A percentile compares a stretch with the other conserved stretches of the same genome.
Conservation (phyloP, 768 basidiomycete genomes). For the Collybia sordida region DNA sequence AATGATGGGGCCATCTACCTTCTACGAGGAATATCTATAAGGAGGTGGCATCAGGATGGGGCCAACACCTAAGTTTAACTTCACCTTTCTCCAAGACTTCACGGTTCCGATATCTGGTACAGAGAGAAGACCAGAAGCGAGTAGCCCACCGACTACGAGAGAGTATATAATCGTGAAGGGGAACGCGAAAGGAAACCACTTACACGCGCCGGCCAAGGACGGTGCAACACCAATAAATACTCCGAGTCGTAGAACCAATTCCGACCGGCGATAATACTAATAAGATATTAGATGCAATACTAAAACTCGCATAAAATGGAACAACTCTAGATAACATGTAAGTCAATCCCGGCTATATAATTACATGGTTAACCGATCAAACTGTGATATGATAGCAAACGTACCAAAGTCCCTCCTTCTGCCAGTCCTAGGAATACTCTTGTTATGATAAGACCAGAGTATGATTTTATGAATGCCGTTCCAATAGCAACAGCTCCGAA, state of each 20-base stretch:
- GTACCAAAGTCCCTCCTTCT: conserved; percentile 23
- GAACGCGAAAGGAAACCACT: conserved; percentile 2
- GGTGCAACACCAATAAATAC: conserved; percentile 34
- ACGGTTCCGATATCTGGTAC: conserved; percentile 30
- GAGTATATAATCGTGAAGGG: conserved; percentile 4
- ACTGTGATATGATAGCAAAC: background rate
- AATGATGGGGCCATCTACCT: conserved; percentile 20
- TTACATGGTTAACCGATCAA: background rate
- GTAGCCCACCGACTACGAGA: conserved; percentile 36
- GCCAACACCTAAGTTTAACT: background rate
- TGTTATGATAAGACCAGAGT: conserved; percentile 17
- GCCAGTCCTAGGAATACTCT: conserved; percentile 24
- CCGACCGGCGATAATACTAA: conserved; percentile 32
- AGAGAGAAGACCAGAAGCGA: conserved; percentile 35
- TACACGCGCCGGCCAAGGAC: conserved; percentile 34
- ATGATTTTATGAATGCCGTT: conserved; percentile 23
- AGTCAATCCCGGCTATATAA: conserved; percentile 16
- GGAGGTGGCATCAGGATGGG: background rate
- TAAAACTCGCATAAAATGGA: background rate
- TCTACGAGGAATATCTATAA: conserved; percentile 43
- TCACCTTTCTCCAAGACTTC: conserved; percentile 34
- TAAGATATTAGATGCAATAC: background rate
- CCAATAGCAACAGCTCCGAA: conserved; percentile 19
- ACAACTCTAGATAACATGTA: conserved; percentile 20
- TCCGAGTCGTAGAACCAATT: conserved; percentile 32